These are phyloP conservation scores for Atalantia buxifolia DNA, from an alignment of 345 rosid genomes.

Conservation along the genomic window DNA sequence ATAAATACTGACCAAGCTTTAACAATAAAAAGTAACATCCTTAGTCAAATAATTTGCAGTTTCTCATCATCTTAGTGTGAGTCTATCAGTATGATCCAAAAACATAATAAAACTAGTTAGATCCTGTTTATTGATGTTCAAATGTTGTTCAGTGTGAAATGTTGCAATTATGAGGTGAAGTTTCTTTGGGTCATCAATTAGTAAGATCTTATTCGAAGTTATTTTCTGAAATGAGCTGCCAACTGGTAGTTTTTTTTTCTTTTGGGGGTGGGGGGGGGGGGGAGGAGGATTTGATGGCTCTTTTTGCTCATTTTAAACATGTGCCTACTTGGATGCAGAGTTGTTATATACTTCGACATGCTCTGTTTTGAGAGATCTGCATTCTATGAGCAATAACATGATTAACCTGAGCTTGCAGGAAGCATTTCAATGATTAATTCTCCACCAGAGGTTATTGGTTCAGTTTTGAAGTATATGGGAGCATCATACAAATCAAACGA, in stretches of 20 bases:
- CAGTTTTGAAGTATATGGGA: conserved; percentile 87
- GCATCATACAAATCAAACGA: conserved; percentile 73
- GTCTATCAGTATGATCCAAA: no score
- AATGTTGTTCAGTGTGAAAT: no score
- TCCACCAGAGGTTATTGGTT: conserved; percentile 80
- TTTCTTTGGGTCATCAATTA: no score
- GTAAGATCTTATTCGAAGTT: not conserved
- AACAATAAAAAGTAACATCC: no score
- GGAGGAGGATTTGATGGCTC: not conserved
- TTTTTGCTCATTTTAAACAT: not conserved
- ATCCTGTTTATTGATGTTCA: no score
- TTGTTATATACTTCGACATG: conserved; percentile 2
- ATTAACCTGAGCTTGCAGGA: conserved; percentile 67
- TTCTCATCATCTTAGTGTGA: no score
- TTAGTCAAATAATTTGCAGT: no score
- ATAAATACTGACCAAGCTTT: no score
- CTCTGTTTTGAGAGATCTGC: not conserved
- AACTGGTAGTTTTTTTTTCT: not conserved
- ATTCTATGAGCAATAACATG: no score
- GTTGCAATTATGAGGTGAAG: no score
- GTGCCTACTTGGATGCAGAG: not conserved
- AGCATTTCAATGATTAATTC: conserved; percentile 85
- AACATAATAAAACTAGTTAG: no score
- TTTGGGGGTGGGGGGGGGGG: no score
- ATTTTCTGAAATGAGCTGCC: not conserved